A percentile compares a stretch with the other conserved stretches of the same genome.
Evolutionary conservation across 345 rosid genomes (phyloP).

Genomic region (Mallotus nudiflorus): DNA sequence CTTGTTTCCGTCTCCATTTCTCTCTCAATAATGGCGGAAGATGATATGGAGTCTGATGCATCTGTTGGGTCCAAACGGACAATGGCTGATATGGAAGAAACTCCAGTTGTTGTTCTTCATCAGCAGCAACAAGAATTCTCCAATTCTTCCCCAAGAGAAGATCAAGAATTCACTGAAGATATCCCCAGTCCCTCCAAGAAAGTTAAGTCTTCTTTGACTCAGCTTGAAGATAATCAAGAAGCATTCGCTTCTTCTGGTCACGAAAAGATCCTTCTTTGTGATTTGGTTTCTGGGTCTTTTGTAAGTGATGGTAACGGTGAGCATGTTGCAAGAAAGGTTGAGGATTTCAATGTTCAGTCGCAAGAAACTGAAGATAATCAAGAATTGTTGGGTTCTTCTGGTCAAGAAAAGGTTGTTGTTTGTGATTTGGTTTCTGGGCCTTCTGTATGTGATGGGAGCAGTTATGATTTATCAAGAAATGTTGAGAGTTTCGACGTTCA

Average conservation of each 20-base stretch:
- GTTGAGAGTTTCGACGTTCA: constrained; percentile 9
- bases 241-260: constrained; percentile 6
- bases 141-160: constrained; percentile 20
- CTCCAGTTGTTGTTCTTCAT: constrained; percentile 8
- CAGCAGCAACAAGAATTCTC: constrained; percentile 2
- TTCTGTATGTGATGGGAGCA: background rate
- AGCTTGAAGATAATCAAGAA: constrained; percentile 29
- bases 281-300: constrained; percentile 28
- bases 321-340: constrained; percentile 14
- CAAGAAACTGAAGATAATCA: constrained; percentile 29
- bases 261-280: constrained; percentile 17
- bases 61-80: constrained; percentile 18
- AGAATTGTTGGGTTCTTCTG: constrained; percentile 15
- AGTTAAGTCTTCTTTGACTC: constrained; percentile 24
- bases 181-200: constrained; percentile 28
- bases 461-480: constrained; percentile 21
- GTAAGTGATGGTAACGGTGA: background rate
- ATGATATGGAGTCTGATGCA: constrained; percentile 11
- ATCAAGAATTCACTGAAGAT: constrained; percentile 20
- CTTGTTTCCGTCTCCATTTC: background rate
- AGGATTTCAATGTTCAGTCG: constrained; percentile 9
- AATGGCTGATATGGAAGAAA: constrained; percentile 19
- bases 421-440: constrained; percentile 30
- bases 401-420: constrained; percentile 14
- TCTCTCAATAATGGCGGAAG: constrained; percentile 10